Evolutionary conservation across 805 yeast species (phyloP).

Genomic region (Lipomyces oligophaga): DNA sequence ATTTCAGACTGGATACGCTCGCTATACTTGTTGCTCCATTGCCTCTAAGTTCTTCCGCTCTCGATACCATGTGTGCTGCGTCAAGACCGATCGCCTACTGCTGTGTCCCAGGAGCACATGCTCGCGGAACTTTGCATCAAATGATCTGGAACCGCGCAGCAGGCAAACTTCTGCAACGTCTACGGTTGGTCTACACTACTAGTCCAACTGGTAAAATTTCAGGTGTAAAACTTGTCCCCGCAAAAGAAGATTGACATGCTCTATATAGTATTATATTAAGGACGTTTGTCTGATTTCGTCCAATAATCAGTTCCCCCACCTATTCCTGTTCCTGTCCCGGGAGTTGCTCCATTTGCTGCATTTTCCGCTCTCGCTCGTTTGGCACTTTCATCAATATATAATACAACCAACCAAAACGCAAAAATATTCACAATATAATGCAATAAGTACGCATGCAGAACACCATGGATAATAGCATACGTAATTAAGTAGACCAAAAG

Average conservation of each 20-base stretch:
- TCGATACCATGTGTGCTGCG: conserved; percentile 13
- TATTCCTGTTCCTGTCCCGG: background rate
- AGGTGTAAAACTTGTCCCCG: too few relatives aligned
- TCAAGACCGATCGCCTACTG: conserved; percentile 20
- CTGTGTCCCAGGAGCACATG: conserved; percentile 9
- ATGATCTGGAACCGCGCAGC: conserved; percentile 27
- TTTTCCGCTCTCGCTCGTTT: background rate
- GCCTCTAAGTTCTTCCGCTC: conserved; percentile 19
- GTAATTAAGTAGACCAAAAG: conserved; percentile 51
- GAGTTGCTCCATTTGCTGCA: too few relatives aligned
- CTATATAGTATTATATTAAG: too few relatives aligned
- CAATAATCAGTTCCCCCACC: background rate
- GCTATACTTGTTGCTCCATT: conserved; percentile 26
- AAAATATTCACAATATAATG: conserved; percentile 70
- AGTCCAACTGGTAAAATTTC: too few relatives aligned
- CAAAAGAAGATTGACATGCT: too few relatives aligned
- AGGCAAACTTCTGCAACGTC: conserved; percentile 6
- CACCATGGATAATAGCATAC: conserved; percentile 69
- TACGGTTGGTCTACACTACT: too few relatives aligned
- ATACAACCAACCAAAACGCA: conserved; percentile 27
- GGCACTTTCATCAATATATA: conserved; percentile 8
- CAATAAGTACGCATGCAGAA: conserved; percentile 78
- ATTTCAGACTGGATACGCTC: conserved; percentile 10
- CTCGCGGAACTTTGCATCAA: conserved; percentile 20
- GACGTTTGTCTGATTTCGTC: background rate